A percentile compares a stretch with the other conserved stretches of the same genome.
phyloP scores from a whole-genome alignment of 2,329 filamentous ascomycete genomes.

The Claviceps fusiformis region DNA sequence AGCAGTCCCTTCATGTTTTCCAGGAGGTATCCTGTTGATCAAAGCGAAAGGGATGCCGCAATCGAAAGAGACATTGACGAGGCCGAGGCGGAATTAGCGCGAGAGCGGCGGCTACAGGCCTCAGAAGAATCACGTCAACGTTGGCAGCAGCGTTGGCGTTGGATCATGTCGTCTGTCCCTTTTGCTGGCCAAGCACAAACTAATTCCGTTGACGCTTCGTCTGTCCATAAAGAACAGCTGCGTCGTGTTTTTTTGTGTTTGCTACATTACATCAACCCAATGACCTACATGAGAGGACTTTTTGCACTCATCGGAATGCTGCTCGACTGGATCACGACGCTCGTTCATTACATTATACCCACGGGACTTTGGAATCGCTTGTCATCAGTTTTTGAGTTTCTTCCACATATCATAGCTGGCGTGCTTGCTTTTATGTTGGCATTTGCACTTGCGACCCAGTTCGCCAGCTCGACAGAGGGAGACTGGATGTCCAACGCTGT shows the following conservation, averaged over 20 bases:
- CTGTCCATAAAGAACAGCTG: not conserved
- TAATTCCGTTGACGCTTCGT: not conserved
- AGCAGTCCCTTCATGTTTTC: conserved; percentile 6
- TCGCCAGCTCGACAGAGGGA: conserved; percentile 1
- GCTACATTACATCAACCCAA: conserved; percentile 17
- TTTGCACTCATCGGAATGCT: conserved; percentile 12
- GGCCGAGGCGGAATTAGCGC: conserved; percentile 5
- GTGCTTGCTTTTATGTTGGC: conserved; percentile 4
- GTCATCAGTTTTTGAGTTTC: conserved; percentile 3
- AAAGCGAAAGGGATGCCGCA: conserved; percentile 12
- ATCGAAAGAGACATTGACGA: conserved; percentile 12
- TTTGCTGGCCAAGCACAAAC: not conserved
- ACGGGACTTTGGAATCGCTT: conserved; percentile 5
- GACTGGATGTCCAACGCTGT: conserved; percentile 4
- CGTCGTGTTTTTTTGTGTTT: conserved; percentile 8
- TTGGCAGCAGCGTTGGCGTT: conserved; percentile 11
- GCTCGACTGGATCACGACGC: conserved; percentile 9
- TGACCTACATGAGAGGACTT: conserved; percentile 17
- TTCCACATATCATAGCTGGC: conserved; percentile 4
- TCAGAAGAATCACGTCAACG: conserved; percentile 1
- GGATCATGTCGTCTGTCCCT: conserved; percentile 10
- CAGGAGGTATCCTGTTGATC: conserved; percentile 4
- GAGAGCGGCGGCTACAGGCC: conserved; percentile 2
- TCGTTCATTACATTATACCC: conserved; percentile 7
- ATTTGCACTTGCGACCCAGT: conserved; percentile 4